phyloP scores from a whole-genome alignment of 2,329 filamentous ascomycete genomes.

The Helicocarpus griseus region DNA sequence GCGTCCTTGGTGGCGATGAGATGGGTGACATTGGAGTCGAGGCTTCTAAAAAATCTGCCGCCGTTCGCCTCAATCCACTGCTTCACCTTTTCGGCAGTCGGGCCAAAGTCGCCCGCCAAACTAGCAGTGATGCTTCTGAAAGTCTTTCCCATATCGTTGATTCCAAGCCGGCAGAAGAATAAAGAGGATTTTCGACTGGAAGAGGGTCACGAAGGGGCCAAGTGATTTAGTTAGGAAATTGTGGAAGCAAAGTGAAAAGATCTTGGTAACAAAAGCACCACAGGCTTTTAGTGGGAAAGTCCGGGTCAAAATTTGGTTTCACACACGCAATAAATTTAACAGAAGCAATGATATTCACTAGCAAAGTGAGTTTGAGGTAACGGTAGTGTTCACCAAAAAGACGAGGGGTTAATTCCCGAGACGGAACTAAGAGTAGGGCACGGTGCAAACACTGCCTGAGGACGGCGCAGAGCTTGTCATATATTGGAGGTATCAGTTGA shows the following conservation, averaged over 20 bases:
- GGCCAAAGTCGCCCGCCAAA: constrained; percentile 49
- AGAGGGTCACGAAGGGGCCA: background rate
- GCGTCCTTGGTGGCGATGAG: constrained; percentile 57
- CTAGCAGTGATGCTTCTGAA: constrained; percentile 49
- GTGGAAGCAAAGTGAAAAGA: background rate
- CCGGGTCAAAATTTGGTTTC: no score
- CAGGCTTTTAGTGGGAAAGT: background rate
- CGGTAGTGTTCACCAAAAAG: no score
- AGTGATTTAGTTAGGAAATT: background rate
- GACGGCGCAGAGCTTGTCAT: no score
- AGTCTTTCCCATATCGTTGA: constrained; percentile 26
- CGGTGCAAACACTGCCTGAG: no score
- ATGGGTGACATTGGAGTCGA: constrained; percentile 53
- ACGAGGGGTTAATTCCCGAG: no score
- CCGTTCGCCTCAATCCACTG: constrained; percentile 57
- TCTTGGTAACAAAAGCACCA: background rate
- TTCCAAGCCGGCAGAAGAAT: background rate
- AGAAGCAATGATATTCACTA: no score
- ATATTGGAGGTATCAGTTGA: no score
- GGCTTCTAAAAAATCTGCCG: constrained; percentile 45
- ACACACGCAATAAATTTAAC: no score
- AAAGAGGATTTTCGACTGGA: background rate
- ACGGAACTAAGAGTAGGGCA: no score
- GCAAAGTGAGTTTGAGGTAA: no score
- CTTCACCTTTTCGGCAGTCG: constrained; percentile 47